Conservation (phyloP, 116 monocot species). For the Phalaenopsis hybrid region DNA sequence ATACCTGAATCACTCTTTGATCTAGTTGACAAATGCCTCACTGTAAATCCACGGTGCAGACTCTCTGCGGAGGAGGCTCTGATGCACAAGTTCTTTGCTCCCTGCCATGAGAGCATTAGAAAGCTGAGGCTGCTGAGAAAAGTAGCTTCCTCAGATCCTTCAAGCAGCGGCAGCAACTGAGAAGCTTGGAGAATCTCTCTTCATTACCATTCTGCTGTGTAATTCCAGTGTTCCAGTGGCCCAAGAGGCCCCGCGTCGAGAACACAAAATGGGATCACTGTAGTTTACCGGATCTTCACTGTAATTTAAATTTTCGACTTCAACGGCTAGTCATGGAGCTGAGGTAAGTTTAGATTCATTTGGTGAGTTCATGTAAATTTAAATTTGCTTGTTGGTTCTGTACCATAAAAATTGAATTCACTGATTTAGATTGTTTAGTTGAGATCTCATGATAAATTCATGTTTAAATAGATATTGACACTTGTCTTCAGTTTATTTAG, state of each 20-base stretch:
- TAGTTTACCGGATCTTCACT: background rate
- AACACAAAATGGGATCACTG: background rate
- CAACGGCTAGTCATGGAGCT: background rate
- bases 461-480: no score
- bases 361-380: background rate
- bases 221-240: background rate
- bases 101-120: slow-evolving; percentile 57
- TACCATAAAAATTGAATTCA: background rate
- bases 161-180: background rate
- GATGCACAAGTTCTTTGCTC: slow-evolving; percentile 65
- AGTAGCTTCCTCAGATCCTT: slow-evolving; percentile 13
- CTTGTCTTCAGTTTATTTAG: no score
- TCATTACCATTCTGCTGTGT: background rate
- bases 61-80: slow-evolving; percentile 76
- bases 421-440: background rate
- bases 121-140: slow-evolving; percentile 44
- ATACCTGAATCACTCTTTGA: slow-evolving; percentile 60
- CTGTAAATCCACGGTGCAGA: slow-evolving; percentile 67
- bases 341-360: background rate
- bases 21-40: slow-evolving; percentile 69
- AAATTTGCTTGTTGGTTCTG: background rate
- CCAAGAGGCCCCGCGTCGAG: background rate
- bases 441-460: no score
- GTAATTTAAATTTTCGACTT: background rate
- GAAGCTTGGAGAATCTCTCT: background rate